phyloP scores from a whole-genome alignment of 495 filamentous ascomycete species.

The Lophiotrema nucula region DNA sequence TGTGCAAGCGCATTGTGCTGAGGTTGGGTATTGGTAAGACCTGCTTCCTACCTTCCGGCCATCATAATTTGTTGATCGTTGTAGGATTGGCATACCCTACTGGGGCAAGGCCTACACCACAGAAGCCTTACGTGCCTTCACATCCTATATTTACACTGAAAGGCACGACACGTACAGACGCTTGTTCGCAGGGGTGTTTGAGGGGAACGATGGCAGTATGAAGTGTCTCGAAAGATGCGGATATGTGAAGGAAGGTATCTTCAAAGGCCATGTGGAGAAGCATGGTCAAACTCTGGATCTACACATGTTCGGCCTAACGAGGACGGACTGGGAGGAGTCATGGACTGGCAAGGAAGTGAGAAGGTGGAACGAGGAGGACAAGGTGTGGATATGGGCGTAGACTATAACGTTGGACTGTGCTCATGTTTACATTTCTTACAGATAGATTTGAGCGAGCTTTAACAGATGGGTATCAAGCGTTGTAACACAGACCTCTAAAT shows the following conservation, averaged over 20 bases:
- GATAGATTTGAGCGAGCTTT: too few species aligned
- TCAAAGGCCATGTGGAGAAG: slow-evolving; percentile 34
- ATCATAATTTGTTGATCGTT: too few species aligned
- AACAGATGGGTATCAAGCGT: background rate
- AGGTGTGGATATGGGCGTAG: background rate
- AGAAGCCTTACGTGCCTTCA: slow-evolving; percentile 30
- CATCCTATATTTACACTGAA: slow-evolving; percentile 33
- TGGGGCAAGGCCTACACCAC: slow-evolving; percentile 35
- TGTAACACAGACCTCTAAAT: background rate
- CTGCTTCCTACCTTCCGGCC: too few species aligned
- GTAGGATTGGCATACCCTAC: slow-evolving; percentile 36
- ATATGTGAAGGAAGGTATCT: slow-evolving; percentile 34
- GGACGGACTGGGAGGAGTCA: slow-evolving; percentile 26
- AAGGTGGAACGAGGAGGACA: background rate
- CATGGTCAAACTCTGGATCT: slow-evolving; percentile 33
- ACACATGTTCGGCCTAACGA: slow-evolving; percentile 23
- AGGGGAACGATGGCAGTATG: slow-evolving; percentile 35
- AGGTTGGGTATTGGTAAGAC: slow-evolving; percentile 43
- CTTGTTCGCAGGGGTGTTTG: slow-evolving; percentile 27
- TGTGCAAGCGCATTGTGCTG: slow-evolving; percentile 33
- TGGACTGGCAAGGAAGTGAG: background rate
- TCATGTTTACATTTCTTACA: too few species aligned
- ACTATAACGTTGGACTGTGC: too few species aligned
- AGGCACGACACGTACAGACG: slow-evolving; percentile 24
- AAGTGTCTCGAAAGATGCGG: slow-evolving; percentile 34